Base-by-base conservation (phyloP, 257 asterid species). In the Vinca minor region DNA sequence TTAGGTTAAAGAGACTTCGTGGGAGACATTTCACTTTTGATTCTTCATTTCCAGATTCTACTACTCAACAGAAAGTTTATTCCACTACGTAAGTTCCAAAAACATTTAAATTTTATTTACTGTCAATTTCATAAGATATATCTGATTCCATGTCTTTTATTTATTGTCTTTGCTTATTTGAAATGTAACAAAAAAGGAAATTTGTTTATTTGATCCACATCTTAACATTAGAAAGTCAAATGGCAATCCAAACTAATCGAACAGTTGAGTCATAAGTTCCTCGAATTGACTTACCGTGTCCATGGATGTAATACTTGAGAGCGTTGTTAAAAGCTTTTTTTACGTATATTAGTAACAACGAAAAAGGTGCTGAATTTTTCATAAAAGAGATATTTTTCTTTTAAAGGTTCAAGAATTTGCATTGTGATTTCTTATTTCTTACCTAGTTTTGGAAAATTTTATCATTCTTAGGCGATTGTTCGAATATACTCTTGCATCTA, bases 11-110 rank as follows among this genome's bases (percentile, higher is more conserved):
- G 76, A 81, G 85, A 77, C 76, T 84, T 32, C 71, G 87, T 20
- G 91, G 87, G 2, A 65, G 85, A 9, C 91, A 84, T 76, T 84
- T 84, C 73, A 75, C 84, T 15, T 84, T 84, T 53, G 91, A 84
- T 81, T 74, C 87, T 56, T 71, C 91, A 15, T 84, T 81, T 69
- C 76, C 85, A 17, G 91, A 84, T 64, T 75, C 81, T 31, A 74
- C 91, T 9, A 70, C 79, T 52, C 90, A 84, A 47, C 78, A 56
- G 59, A 81, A 84, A 69, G 84, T 84, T 54, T 84, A 84, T 62
- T 71, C 79, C 75, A 84, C 81, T 4, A 81, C 91, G 87, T 84
- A 77, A 81, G 87, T 81, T 67, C 1, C 55, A 31, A 23, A 53
- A n/a, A 17, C 32, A 25, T 12, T 34, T 53, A 18, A 25, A 21